A percentile compares a stretch with the other conserved stretches of the same genome.
phyloP scores from a whole-genome alignment of 805 yeast genomes.

The Candida sithepensis region DNA sequence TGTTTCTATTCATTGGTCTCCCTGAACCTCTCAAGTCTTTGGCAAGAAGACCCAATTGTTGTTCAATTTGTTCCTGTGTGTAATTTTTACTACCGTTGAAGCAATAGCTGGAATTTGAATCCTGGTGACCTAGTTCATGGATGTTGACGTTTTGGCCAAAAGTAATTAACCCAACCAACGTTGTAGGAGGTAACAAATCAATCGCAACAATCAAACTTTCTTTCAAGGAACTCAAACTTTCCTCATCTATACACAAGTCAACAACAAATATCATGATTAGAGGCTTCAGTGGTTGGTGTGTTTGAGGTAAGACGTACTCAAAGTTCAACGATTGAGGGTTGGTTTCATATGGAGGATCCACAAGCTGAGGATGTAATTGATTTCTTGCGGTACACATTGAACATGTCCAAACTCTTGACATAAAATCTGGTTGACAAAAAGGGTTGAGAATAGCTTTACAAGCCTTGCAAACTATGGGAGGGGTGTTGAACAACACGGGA shows the following conservation, averaged over 20 bases:
- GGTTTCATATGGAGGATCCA: slow-evolving; percentile 34
- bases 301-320: slow-evolving; percentile 41
- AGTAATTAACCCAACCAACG: slow-evolving; percentile 54
- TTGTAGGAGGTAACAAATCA: slow-evolving; percentile 44
- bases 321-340: slow-evolving; percentile 42
- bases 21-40: slow-evolving; percentile 24
- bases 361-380: slow-evolving; percentile 28
- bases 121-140: slow-evolving; percentile 45
- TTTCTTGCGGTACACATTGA: slow-evolving; percentile 52
- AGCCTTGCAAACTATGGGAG: slow-evolving; percentile 47
- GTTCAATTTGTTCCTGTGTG: slow-evolving; percentile 42
- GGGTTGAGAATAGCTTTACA: slow-evolving; percentile 57
- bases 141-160: slow-evolving; percentile 59
- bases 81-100: slow-evolving; percentile 59
- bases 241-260: slow-evolving; percentile 52
- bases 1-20: background rate
- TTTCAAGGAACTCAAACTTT: slow-evolving; percentile 47
- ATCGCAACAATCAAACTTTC: slow-evolving; percentile 46
- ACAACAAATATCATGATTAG: slow-evolving; percentile 52
- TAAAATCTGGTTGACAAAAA: slow-evolving; percentile 36
- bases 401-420: slow-evolving; percentile 46
- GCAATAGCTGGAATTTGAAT: slow-evolving; percentile 33
- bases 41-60: slow-evolving; percentile 42
- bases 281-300: slow-evolving; percentile 28
- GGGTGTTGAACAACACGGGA: slow-evolving; percentile 34